Base-by-base conservation (phyloP, 805 yeast genomes). In the Nakazawaea populi region DNA sequence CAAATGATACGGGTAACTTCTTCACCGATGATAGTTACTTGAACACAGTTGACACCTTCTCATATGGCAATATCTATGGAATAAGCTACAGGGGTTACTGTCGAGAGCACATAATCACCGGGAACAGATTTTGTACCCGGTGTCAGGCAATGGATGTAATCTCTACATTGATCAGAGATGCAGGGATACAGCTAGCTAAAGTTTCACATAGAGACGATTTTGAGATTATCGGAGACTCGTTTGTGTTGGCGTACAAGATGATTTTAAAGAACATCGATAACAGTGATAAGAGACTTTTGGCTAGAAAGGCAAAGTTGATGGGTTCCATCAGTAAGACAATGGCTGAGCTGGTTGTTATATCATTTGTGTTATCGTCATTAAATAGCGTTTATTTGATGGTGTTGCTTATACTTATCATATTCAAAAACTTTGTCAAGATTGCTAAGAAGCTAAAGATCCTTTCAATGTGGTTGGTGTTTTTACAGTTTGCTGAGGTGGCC, bases 41-140 rank as follows among this genome's bases (percentile, higher is more conserved):
- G 32, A 61, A 68, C 29, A 68, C 66, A 4, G 68, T 77, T 45
- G 79, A 75, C 58, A 72, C 80, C 0, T 73, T 76, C 55, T 70
- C 75, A 18, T 64, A 67, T 29, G 64, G 66, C 39, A 74, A 74
- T 36, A 48, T 68, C 4, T 80, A 67, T 58, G 66, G 68, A 39
- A 67, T 79, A 55, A 77, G 72, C 58, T 69, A 69, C 47, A 60
- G 70, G 45, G 82, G 83, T 1, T 80, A 72, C 61, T 77, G 84
- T 59, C 72, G 79, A 32, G 48, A 60, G 4, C 70, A 69, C 36
- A 52, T 44, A 52, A 53, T 12, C 52, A 59, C 12, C 51, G 55
- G 44, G 27, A 45, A 32, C 42, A 56, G 47, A 45, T 60, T 54
- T 57, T 71, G 82, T 54, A 59, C 67, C 54, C 58, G 56, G 8